These are phyloP conservation scores for Euptelea pleiosperma DNA, from an alignment of 164 flowering plant genomes.

Conservation along the genomic window DNA sequence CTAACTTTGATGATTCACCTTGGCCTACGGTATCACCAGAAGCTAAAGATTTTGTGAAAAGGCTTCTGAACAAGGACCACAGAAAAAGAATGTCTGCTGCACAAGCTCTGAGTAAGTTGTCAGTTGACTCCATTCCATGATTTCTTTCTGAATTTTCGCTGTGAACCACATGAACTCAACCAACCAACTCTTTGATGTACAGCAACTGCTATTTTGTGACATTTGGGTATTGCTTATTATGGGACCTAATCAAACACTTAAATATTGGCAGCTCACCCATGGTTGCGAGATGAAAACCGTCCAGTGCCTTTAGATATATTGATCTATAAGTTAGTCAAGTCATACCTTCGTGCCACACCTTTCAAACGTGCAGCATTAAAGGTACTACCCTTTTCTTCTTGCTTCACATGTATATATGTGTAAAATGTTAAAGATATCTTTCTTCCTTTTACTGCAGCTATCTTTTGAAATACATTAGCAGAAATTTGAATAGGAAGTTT, in stretches of 20 bases:
- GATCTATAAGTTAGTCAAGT: slow-evolving; percentile 77
- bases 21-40: slow-evolving; percentile 60
- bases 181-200: too few relatives aligned
- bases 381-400: slow-evolving; percentile 35
- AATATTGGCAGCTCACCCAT: slow-evolving; percentile 84
- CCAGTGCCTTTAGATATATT: slow-evolving; percentile 74
- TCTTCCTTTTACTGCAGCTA: not conserved
- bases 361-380: slow-evolving; percentile 85
- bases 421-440: too few relatives aligned
- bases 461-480: too few relatives aligned
- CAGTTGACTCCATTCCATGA: slow-evolving; percentile 9
- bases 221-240: not conserved
- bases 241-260: slow-evolving; percentile 5
- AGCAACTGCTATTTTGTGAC: not conserved
- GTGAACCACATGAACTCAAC: not conserved
- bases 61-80: slow-evolving; percentile 59
- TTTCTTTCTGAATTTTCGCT: not conserved
- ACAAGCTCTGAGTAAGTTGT: slow-evolving; percentile 57
- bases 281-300: slow-evolving; percentile 62
- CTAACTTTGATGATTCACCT: slow-evolving; percentile 78
- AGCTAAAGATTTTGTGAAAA: slow-evolving; percentile 63
- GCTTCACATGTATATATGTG: too few relatives aligned
- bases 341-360: slow-evolving; percentile 82
- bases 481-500: too few relatives aligned
- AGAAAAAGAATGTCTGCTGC: slow-evolving; percentile 69